Evolutionary conservation across 805 yeast species (phyloP).

Genomic region (Candida ipomoeae): DNA sequence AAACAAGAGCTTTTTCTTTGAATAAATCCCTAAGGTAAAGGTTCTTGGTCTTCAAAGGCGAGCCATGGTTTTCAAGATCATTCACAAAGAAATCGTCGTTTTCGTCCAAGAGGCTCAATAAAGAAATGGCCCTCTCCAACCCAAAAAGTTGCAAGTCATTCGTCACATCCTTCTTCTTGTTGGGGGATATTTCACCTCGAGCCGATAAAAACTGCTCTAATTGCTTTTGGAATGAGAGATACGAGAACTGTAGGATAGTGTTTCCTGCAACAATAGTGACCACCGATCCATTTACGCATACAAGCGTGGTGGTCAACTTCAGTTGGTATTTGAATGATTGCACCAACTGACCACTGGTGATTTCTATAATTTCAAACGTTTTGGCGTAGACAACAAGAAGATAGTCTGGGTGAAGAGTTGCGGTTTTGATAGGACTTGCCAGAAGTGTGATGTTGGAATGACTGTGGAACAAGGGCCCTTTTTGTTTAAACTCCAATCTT

Average conservation of each 20-base stretch:
- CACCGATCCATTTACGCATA: conserved; percentile 11
- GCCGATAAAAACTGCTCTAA: conserved; percentile 33
- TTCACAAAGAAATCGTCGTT: conserved; percentile 24
- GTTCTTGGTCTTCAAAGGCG: conserved; percentile 27
- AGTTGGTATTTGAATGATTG: conserved; percentile 34
- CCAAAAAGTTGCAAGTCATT: conserved; percentile 32
- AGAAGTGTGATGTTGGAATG: conserved; percentile 23
- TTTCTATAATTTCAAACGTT: conserved; percentile 32
- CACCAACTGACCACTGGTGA: conserved; percentile 30
- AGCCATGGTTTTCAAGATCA: conserved; percentile 4
- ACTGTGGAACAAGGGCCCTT: conserved; percentile 7
- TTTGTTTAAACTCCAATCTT: conserved; percentile 9
- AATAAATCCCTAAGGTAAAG: conserved; percentile 34
- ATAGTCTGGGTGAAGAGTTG: conserved; percentile 32
- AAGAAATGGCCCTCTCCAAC: conserved; percentile 29
- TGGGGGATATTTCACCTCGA: conserved; percentile 11
- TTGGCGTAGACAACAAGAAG: conserved; percentile 29
- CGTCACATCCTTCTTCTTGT: conserved; percentile 20
- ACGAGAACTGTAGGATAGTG: conserved; percentile 30
- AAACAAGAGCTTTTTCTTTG: conserved; percentile 27
- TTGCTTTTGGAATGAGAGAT: conserved; percentile 28
- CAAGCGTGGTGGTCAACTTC: conserved; percentile 21
- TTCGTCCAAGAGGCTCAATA: conserved; percentile 25
- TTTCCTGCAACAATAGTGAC: conserved; percentile 24
- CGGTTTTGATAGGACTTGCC: conserved; percentile 23